Conservation (phyloP, 305 asterid species). For the Withania somnifera region DNA sequence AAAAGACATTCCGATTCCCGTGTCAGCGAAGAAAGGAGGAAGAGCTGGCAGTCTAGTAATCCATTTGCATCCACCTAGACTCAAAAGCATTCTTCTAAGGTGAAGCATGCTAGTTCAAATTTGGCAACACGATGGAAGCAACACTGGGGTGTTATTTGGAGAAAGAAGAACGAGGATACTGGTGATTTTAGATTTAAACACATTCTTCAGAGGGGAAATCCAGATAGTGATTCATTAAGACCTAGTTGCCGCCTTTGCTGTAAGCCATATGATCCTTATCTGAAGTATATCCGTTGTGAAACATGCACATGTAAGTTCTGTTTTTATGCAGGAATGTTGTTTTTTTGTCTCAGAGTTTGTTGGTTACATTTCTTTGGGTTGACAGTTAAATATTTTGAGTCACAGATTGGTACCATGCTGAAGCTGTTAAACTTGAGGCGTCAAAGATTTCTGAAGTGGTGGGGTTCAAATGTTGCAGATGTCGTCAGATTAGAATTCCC, state of each 20-base stretch:
- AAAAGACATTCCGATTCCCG: constrained; percentile 28
- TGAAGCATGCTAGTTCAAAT: constrained; percentile 26
- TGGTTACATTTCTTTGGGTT: not conserved
- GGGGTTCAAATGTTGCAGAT: constrained; percentile 89
- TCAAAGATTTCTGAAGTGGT: constrained; percentile 38
- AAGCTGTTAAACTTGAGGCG: constrained; percentile 64
- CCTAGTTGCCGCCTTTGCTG: constrained; percentile 69
- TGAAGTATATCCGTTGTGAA: constrained; percentile 71
- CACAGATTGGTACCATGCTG: constrained; percentile 95
- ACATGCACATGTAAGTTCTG: constrained; percentile 55
- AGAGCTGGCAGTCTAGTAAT: constrained; percentile 22
- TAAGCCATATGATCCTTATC: constrained; percentile 49
- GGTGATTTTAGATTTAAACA: constrained; percentile 56
- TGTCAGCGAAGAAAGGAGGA: constrained; percentile 22
- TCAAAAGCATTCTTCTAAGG: constrained; percentile 16
- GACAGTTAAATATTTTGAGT: constrained; percentile 11
- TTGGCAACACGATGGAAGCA: constrained; percentile 23
- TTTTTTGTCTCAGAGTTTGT: not conserved
- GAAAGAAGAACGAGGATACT: constrained; percentile 38
- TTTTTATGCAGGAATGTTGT: not conserved
- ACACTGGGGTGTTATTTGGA: constrained; percentile 84
- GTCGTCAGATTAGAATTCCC: constrained; percentile 71
- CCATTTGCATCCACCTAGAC: constrained; percentile 28
- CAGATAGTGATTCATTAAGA: constrained; percentile 8
- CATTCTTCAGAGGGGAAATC: constrained; percentile 53